These are phyloP conservation scores for Peronospora belbahrii DNA, from an alignment of 352 stramenopile genomes.

Conservation along the genomic window DNA sequence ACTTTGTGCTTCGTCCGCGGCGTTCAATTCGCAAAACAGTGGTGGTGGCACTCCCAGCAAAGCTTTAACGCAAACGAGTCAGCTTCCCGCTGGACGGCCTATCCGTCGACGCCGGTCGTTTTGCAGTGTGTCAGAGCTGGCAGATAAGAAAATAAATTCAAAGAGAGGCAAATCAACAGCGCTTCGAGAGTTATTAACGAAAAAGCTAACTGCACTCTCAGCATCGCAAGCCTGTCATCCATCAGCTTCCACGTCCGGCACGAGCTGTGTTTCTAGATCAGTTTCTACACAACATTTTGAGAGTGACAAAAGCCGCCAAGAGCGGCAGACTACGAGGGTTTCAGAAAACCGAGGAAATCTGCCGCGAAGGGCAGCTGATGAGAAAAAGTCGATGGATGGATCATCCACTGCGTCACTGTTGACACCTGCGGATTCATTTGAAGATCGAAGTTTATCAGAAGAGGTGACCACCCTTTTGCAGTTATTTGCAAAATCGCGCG, in stretches of 20 bases:
- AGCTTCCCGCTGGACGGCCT: slow-evolving; percentile 22
- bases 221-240: slow-evolving; percentile 13
- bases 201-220: slow-evolving; percentile 33
- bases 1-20: slow-evolving; percentile 11
- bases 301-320: slow-evolving; percentile 9
- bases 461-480: slow-evolving; percentile 55
- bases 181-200: slow-evolving; percentile 51
- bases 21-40: slow-evolving; percentile 24
- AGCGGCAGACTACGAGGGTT: slow-evolving; percentile 6
- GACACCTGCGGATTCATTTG: not conserved
- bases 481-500: slow-evolving; percentile 55
- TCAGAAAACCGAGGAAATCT: slow-evolving; percentile 14
- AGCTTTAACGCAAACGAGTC: slow-evolving; percentile 15
- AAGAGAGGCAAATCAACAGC: slow-evolving; percentile 39
- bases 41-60: slow-evolving; percentile 18
- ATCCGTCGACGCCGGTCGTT: slow-evolving; percentile 68
- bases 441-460: slow-evolving; percentile 23
- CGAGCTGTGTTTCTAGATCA: slow-evolving; percentile 14
- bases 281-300: slow-evolving; percentile 25
- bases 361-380: slow-evolving; percentile 5
- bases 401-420: slow-evolving; percentile 3
- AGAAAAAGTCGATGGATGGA: slow-evolving; percentile 12
- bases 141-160: slow-evolving; percentile 18
- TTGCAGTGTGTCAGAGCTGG: slow-evolving; percentile 57
- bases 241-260: slow-evolving; percentile 1